Evolutionary conservation across 2,329 filamentous ascomycete genomes (phyloP), one percentile per base, ranked within the genome.

Genomic region (Raffaelea arxii): DNA sequence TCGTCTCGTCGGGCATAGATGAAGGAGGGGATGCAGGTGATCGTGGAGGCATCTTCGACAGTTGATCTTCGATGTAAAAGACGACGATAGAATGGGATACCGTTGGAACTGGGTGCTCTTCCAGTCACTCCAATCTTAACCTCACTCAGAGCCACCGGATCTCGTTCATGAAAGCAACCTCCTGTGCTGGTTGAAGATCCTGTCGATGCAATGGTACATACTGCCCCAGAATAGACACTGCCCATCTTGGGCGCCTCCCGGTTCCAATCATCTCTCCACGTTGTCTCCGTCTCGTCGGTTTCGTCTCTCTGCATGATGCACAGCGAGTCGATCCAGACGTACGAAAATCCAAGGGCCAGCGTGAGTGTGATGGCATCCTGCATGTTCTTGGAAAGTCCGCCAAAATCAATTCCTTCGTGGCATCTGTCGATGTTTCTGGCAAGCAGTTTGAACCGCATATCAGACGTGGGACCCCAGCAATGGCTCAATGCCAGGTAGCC

Each of bases 281-380:
- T 23, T 4, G 10, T 35, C 4, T 4, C 25, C 30, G 18, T 5
- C 5, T 11, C 23, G 4, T 12, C 35, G 4, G 11, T 32, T 22
- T 46, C 45, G 12, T 51, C 25, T 19, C 41, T 23, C 12, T 55
- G 53, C 16, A 53, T 43, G 41, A 56, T 52, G 41, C 52, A 51
- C 2, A 56, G 49, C 6, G 49, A 47, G 39, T 56, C 53, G 25
- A 56, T 53, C 55, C 53, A 55, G 18, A 54, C 27, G 24, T 53
- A 53, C 24, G 36, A 36, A 7, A 50, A 41, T 4, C 48, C 50
- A 18, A 56, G 47, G 2, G n/a, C 18, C 3, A 43, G 38, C 2
- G 48, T 44, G 9, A 49, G 39, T 9, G 37, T 23, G 22, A 54
- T 44, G 14, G 49, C 50, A 23, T 56, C 50, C 22, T 37, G 49